Percentiles rank a stretch among this genome's conserved stretches.
These are phyloP conservation scores for Lippia alba DNA, from an alignment of 305 asterid species.

Conservation along the genomic window DNA sequence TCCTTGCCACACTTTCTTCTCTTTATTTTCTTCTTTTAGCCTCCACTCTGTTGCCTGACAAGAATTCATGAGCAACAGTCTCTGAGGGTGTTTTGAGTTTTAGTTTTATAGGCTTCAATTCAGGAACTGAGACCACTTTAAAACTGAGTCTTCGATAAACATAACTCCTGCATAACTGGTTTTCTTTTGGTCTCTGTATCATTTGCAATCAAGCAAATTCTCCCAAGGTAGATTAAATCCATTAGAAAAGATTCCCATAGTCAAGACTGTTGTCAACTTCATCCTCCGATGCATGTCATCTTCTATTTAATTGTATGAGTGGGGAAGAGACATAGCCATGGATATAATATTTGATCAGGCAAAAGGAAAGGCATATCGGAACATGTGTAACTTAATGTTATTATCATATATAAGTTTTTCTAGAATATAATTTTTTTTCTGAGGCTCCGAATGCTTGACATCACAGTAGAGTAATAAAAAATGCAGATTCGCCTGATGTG, in stretches of 20 bases:
- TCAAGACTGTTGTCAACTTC: background rate
- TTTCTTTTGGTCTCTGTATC: slow-evolving; percentile 2
- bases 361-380: background rate
- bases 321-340: background rate
- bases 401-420: too few species aligned
- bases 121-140: background rate
- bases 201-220: slow-evolving; percentile 1
- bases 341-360: slow-evolving; percentile 10
- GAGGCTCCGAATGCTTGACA: background rate
- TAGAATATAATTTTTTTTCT: background rate
- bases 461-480: background rate
- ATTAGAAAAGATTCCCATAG: slow-evolving; percentile 1
- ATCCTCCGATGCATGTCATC: background rate
- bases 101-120: background rate
- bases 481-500: background rate
- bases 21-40: background rate
- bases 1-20: background rate
- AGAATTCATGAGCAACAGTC: slow-evolving; percentile 7
- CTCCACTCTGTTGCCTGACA: background rate
- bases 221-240: background rate
- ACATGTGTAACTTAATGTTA: background rate
- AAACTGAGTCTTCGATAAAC: background rate
- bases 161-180: background rate
- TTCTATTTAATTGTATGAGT: background rate
- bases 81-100: background rate